phyloP scores from a whole-genome alignment of 129 eudicot genomes.

The Sambucus nigra region DNA sequence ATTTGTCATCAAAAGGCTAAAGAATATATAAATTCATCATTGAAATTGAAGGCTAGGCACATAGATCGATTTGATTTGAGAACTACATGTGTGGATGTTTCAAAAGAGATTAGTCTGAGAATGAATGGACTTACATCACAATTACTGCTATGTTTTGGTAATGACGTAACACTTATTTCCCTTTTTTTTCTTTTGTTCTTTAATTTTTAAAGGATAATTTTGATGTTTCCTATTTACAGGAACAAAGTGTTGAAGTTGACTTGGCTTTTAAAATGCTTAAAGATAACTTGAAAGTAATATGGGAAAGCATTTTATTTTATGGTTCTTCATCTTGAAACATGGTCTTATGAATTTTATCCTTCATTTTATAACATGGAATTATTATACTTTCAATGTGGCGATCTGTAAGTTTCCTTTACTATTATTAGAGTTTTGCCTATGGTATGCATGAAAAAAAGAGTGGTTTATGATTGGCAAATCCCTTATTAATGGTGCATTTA shows the following conservation, averaged over 20 bases:
- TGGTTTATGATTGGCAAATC: too few relatives aligned
- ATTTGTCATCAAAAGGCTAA: constrained; percentile 17
- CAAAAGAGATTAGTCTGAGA: constrained; percentile 17
- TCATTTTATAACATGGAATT: too few relatives aligned
- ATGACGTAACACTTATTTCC: too few relatives aligned
- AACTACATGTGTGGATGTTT: constrained; percentile 15
- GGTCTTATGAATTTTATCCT: background rate
- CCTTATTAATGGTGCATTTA: too few relatives aligned
- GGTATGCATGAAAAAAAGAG: too few relatives aligned
- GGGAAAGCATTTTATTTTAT: constrained; percentile 11
- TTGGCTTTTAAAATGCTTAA: constrained; percentile 12
- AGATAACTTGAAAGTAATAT: constrained; percentile 15
- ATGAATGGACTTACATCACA: constrained; percentile 12
- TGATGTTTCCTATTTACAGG: constrained; percentile 7
- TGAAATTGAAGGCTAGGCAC: constrained; percentile 13
- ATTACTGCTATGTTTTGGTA: constrained; percentile 10
- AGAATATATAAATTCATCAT: constrained; percentile 13
- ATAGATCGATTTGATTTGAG: constrained; percentile 25
- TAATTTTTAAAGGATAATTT: background rate
- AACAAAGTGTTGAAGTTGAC: background rate
- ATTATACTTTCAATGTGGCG: too few relatives aligned
- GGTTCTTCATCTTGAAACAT: background rate
- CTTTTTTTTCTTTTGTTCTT: too few relatives aligned
- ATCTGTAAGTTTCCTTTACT: too few relatives aligned
- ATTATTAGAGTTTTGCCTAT: too few relatives aligned